A percentile compares a stretch with the other conserved stretches of the same genome.
These are phyloP conservation scores for Psilocybe azurescens DNA, from an alignment of 768 basidiomycete genomes.

Conservation along the genomic window DNA sequence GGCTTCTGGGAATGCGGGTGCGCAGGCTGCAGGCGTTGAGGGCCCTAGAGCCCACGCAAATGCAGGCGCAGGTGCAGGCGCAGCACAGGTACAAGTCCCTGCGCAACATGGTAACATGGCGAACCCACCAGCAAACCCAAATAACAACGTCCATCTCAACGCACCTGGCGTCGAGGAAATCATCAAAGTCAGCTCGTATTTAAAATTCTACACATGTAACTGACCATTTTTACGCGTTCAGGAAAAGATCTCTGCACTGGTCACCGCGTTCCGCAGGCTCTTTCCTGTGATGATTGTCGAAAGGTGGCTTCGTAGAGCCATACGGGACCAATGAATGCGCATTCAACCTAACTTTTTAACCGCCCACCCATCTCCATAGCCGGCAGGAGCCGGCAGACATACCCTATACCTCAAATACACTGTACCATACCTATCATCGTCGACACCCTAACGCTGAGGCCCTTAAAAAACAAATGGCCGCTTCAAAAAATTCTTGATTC, in stretches of 20 bases:
- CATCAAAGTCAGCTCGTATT: neutral
- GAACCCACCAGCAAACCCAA: neutral
- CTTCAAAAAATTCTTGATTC: too few species aligned
- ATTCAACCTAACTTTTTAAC: neutral
- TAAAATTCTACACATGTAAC: neutral
- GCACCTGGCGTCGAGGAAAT: neutral
- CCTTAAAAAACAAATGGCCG: too few species aligned
- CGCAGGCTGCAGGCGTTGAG: too few species aligned
- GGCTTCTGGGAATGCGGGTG: too few species aligned
- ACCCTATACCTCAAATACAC: too few species aligned
- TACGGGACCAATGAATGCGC: neutral
- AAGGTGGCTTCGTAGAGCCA: neutral
- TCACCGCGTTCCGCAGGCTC: slow-evolving; percentile 3
- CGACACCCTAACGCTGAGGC: too few species aligned
- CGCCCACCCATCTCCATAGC: too few species aligned
- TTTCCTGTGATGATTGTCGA: slow-evolving; percentile 4
- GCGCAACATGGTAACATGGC: neutral
- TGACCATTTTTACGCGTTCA: neutral
- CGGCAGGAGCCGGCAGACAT: too few species aligned
- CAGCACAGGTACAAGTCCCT: neutral
- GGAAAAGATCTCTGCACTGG: neutral
- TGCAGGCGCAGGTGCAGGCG: neutral
- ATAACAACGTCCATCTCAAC: neutral
- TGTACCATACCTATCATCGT: too few species aligned
- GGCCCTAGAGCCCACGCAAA: neutral